These are phyloP conservation scores for Coleophoma cylindrospora DNA, from an alignment of 2,329 filamentous ascomycete species.

Conservation along the genomic window DNA sequence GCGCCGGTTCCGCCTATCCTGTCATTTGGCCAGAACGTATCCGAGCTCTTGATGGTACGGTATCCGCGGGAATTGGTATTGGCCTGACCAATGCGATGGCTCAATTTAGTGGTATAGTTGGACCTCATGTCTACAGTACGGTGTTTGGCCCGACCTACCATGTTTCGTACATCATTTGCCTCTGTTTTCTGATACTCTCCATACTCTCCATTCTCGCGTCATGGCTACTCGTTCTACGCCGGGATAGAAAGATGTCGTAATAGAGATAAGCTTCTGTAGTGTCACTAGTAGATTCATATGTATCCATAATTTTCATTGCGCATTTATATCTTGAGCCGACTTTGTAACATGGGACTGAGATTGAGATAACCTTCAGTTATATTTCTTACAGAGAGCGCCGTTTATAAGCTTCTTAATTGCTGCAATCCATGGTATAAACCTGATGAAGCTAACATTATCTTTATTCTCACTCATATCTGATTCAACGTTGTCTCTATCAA, in stretches of 20 bases:
- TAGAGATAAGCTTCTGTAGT: no score
- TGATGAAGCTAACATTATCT: no score
- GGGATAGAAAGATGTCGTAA: slow-evolving; percentile 6
- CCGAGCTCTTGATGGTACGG: slow-evolving; percentile 33
- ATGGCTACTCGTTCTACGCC: slow-evolving; percentile 21
- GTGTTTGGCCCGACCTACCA: slow-evolving; percentile 33
- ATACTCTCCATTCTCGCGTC: slow-evolving; percentile 21
- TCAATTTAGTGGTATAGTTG: slow-evolving; percentile 35
- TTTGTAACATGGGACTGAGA: no score
- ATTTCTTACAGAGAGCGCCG: no score
- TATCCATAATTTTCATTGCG: no score
- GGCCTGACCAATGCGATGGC: slow-evolving; percentile 37
- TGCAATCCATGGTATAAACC: no score
- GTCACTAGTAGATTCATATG: no score
- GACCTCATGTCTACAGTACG: slow-evolving; percentile 34
- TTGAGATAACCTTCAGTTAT: no score
- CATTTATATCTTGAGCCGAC: no score
- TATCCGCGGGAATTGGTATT: slow-evolving; percentile 34
- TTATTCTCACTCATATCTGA: not conserved
- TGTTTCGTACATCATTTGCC: slow-evolving; percentile 31
- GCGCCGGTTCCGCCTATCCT: slow-evolving; percentile 34
- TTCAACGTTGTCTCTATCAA: not conserved
- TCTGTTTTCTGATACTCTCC: slow-evolving; percentile 24
- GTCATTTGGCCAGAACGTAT: slow-evolving; percentile 40
- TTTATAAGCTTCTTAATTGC: no score